These are phyloP conservation scores for Phytopythium ostracodes DNA, from an alignment of 352 stramenopile species.

Conservation along the genomic window DNA sequence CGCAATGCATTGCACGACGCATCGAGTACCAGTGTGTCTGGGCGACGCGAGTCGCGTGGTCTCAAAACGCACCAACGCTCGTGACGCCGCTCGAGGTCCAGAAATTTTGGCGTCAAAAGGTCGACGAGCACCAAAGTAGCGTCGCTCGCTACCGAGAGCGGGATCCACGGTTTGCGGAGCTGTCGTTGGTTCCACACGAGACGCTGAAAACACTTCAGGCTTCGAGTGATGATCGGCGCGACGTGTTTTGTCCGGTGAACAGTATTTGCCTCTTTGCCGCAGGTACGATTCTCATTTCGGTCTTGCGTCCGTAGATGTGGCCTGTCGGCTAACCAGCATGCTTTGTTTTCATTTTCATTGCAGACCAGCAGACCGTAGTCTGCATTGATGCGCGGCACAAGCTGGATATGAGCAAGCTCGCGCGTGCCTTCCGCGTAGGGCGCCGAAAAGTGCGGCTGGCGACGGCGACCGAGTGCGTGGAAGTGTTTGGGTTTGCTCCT, in stretches of 20 bases:
- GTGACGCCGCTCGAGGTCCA: slow-evolving; percentile 26
- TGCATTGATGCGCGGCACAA: slow-evolving; percentile 51
- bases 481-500: slow-evolving; percentile 54
- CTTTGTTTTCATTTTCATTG: background rate
- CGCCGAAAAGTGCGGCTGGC: slow-evolving; percentile 64
- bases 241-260: slow-evolving; percentile 34
- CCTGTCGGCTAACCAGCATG: background rate
- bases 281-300: slow-evolving; percentile 16
- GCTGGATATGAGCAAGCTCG: slow-evolving; percentile 47
- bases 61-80: slow-evolving; percentile 9
- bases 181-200: slow-evolving; percentile 25
- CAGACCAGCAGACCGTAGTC: slow-evolving; percentile 43
- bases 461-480: slow-evolving; percentile 44
- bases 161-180: slow-evolving; percentile 3
- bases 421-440: slow-evolving; percentile 38
- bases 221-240: background rate
- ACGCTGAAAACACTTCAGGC: slow-evolving; percentile 8
- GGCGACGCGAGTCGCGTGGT: slow-evolving; percentile 8
- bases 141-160: background rate
- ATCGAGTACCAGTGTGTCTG: slow-evolving; percentile 12
- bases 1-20: slow-evolving; percentile 2
- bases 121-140: background rate
- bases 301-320: background rate
- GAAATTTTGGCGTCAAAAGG: slow-evolving; percentile 20
- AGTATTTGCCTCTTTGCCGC: slow-evolving; percentile 70